Conservation (phyloP, 768 basidiomycete species). For the Russula olivacea region DNA sequence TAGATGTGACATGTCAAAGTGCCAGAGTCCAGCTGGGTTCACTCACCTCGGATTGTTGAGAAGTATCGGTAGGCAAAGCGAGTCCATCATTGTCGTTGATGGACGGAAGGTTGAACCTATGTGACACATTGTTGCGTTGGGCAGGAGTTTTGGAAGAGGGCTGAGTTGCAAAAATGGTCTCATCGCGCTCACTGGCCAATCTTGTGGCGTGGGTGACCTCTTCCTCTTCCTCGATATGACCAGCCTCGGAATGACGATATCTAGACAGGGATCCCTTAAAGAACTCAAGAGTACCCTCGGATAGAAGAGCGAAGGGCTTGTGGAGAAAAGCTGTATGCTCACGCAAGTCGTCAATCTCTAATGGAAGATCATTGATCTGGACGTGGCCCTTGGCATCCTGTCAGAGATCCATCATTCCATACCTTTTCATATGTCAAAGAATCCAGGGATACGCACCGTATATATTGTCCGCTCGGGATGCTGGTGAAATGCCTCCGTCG, state of each 20-base stretch:
- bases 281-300: background rate
- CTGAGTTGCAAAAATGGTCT: background rate
- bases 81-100: background rate
- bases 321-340: background rate
- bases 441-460: conserved; percentile 39
- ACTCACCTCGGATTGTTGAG: background rate
- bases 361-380: conserved; percentile 58
- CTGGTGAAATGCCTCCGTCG: conserved; percentile 77
- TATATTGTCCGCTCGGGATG: conserved; percentile 82
- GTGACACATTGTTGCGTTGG: background rate
- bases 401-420: background rate
- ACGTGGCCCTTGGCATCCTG: conserved; percentile 85
- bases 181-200: background rate
- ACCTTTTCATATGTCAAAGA: too few relatives aligned
- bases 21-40: background rate
- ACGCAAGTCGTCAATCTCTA: conserved; percentile 82
- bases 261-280: background rate
- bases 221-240: background rate
- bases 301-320: background rate
- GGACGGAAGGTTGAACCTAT: background rate
- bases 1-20: too few relatives aligned
- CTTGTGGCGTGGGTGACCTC: background rate
- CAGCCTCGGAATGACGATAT: background rate
- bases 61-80: background rate
- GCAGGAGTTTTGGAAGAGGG: background rate